These are phyloP conservation scores for Schizothecium vesticola DNA, from an alignment of 495 filamentous ascomycete species.

Conservation along the genomic window DNA sequence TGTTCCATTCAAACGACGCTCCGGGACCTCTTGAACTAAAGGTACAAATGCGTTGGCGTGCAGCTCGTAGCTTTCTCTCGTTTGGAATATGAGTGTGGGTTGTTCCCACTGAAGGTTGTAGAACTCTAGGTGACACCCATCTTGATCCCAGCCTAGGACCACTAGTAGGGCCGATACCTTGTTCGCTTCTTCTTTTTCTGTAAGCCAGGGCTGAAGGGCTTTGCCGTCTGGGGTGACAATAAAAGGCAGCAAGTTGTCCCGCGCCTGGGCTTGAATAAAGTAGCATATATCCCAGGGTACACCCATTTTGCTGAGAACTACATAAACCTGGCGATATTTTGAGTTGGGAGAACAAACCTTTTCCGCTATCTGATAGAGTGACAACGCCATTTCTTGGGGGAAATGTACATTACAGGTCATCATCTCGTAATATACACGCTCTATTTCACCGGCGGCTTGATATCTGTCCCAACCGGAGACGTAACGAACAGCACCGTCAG, in stretches of 20 bases:
- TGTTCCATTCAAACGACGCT: neutral
- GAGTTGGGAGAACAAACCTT: neutral
- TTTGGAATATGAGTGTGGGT: neutral
- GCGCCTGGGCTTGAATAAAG: neutral
- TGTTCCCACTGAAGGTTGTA: neutral
- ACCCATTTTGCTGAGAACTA: neutral
- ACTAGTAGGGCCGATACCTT: no score
- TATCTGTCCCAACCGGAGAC: neutral
- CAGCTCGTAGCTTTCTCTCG: neutral
- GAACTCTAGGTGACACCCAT: neutral
- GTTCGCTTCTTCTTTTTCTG: no score
- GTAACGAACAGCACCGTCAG: neutral
- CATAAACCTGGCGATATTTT: neutral
- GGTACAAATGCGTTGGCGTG: neutral
- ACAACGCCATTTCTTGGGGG: no score
- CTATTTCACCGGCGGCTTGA: neutral
- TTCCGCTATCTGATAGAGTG: no score
- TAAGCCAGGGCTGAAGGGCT: no score
- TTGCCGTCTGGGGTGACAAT: neutral
- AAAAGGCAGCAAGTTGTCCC: neutral
- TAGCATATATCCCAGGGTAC: neutral
- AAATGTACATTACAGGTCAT: no score
- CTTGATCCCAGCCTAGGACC: no score
- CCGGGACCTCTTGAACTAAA: neutral
- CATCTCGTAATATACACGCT: no score